Base-by-base conservation (phyloP, 305 asterid genomes). In the Fraxinus ornus region DNA sequence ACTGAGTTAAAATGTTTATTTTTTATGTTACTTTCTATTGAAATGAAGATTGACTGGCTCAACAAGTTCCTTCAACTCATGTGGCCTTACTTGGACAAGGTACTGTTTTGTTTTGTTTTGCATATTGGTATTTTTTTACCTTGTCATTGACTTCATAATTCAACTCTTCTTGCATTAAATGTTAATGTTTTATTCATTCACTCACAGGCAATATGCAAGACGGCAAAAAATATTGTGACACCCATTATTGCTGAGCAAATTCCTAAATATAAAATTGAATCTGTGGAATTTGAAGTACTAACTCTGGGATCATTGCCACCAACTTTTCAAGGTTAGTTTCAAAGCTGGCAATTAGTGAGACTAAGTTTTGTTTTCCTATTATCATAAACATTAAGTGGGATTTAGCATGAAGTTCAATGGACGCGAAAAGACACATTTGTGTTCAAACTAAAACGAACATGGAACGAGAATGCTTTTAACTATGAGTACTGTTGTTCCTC, bases 41-140 rank as follows among this genome's bases (percentile, higher is more conserved):
- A 41, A 84, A 78, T 68, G 52, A 84, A 96, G 98, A 86, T 96
- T 78, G 99, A 96, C 91, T 96, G 99, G 99, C 92, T 94, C 78
- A 90, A 91, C 90, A 90, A 87, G 88, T 89, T 91, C 79, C 81
- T 91, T 32, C 91, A 88, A 74, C 76, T 74, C 72, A 87, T 89
- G 94, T 89, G 94, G 94, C 94, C 94, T 80, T 89, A 91, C 88
- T 91, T 96, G 84, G 97, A 96, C 89, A 94, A 94, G 98, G 99
- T 96, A 88, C 79, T 78, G 66, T 10, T 24, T 24, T 24, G 26
- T 24, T 78, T 66, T 41, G 36, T 13, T 77, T 82, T 47, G 19
- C 37, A 4, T 57, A 74, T 21, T 12, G 37, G 60, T 81, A 32
- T 81, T 39, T 28, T 28, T 73, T 41, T 39, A 24, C 33, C 74